These are phyloP conservation scores for Flaveria ramosissima DNA, from an alignment of 129 eudicot genomes.

Conservation along the genomic window DNA sequence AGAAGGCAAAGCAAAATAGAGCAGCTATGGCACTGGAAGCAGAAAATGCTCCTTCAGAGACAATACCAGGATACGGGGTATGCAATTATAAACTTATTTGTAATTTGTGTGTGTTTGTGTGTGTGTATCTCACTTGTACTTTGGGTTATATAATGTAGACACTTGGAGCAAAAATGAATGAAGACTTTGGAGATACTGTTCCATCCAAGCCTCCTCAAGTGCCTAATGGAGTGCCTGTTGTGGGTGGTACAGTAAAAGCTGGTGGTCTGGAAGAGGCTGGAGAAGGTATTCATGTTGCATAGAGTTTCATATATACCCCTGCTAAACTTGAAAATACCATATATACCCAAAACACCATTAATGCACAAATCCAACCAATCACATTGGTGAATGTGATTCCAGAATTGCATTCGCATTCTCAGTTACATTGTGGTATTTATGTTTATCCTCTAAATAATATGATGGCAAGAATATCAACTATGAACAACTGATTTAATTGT, in stretches of 20 bases:
- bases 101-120: not conserved
- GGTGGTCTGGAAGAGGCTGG: slow-evolving; percentile 43
- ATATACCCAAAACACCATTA: not conserved
- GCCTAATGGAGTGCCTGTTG: slow-evolving; percentile 32
- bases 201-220: slow-evolving; percentile 70
- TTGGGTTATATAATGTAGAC: slow-evolving; percentile 36
- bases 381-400: slow-evolving; percentile 3
- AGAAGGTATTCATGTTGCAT: slow-evolving; percentile 57
- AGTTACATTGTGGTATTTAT: not conserved
- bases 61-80: slow-evolving; percentile 67
- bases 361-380: not conserved
- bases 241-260: slow-evolving; percentile 34
- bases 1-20: slow-evolving; percentile 78
- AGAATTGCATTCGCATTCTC: not conserved
- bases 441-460: slow-evolving; percentile 9
- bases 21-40: slow-evolving; percentile 74
- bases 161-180: slow-evolving; percentile 48
- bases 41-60: slow-evolving; percentile 54
- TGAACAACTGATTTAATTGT: not conserved
- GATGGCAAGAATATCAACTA: not conserved
- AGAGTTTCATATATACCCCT: not conserved
- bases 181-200: slow-evolving; percentile 76
- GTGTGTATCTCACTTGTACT: not conserved
- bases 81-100: slow-evolving; percentile 9
- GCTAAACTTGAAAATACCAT: not conserved